Percentiles rank a stretch among this genome's conserved stretches.
These are phyloP conservation scores for Phytophthora pseudosyringae DNA, from an alignment of 352 stramenopile species.

Conservation along the genomic window DNA sequence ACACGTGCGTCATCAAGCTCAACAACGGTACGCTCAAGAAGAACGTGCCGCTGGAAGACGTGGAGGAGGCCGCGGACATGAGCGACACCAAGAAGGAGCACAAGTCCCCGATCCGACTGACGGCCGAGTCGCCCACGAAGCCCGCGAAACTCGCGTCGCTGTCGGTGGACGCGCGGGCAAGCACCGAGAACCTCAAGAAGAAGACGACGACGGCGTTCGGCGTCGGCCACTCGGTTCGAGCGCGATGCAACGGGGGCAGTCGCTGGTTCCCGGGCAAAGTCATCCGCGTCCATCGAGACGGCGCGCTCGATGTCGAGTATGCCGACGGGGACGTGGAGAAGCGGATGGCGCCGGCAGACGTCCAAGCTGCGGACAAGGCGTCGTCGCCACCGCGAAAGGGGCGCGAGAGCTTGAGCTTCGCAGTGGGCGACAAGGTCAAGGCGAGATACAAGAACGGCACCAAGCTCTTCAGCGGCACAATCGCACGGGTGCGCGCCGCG, in stretches of 20 bases:
- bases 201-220: conserved; percentile 5
- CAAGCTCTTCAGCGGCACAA: conserved; percentile 53
- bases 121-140: conserved; percentile 16
- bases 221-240: conserved; percentile 33
- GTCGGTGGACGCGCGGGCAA: conserved; percentile 11
- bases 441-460: conserved; percentile 48
- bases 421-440: conserved; percentile 43
- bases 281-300: conserved; percentile 54
- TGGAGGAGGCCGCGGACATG: conserved; percentile 55
- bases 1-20: conserved; percentile 78
- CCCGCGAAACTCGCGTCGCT: conserved; percentile 30
- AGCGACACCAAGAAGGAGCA: conserved; percentile 44
- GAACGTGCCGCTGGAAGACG: conserved; percentile 68
- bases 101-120: conserved; percentile 58
- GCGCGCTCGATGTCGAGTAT: conserved; percentile 69
- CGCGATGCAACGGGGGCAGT: conserved; percentile 73
- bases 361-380: conserved; percentile 19
- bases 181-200: conserved; percentile 14
- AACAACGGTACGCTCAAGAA: conserved; percentile 68
- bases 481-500: conserved; percentile 37
- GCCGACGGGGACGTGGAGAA: conserved; percentile 58
- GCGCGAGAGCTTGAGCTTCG: conserved; percentile 28
- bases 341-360: conserved; percentile 30
- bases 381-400: conserved; percentile 2
- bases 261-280: conserved; percentile 75